phyloP scores from a whole-genome alignment of 371 early-diverging fungal genomes.

The Parasitella parasitica region DNA sequence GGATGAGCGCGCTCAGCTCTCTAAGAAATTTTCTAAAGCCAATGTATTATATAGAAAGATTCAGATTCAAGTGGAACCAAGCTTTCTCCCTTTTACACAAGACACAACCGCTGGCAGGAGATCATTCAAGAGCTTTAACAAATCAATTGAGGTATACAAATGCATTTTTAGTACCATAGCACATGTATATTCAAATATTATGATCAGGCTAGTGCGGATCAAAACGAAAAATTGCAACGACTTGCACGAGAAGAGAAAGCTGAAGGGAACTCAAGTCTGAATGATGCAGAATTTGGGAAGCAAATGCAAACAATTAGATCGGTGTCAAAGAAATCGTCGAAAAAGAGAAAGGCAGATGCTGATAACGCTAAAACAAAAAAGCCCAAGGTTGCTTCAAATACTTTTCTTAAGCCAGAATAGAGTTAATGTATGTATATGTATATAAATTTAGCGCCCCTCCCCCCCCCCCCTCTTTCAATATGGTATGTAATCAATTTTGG shows the following conservation, averaged over 20 bases:
- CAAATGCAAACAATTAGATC: slow-evolving; percentile 24
- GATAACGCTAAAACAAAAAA: slow-evolving; percentile 1
- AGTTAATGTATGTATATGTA: not conserved
- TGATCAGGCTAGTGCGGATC: slow-evolving; percentile 10
- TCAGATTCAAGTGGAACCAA: slow-evolving; percentile 53
- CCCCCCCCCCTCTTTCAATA: not conserved
- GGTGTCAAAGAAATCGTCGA: slow-evolving; percentile 8
- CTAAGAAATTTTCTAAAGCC: no score
- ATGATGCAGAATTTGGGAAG: slow-evolving; percentile 26
- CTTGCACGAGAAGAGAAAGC: slow-evolving; percentile 24
- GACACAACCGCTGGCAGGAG: slow-evolving; percentile 41
- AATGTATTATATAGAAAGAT: slow-evolving; percentile 39
- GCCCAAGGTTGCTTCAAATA: not conserved
- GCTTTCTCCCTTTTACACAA: slow-evolving; percentile 43
- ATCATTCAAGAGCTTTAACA: slow-evolving; percentile 57
- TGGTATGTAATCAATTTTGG: not conserved
- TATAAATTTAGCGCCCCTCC: no score
- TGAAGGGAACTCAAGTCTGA: slow-evolving; percentile 11
- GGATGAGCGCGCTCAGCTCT: no score
- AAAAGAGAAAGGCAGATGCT: slow-evolving; percentile 11
- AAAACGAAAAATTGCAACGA: slow-evolving; percentile 19
- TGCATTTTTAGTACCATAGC: not conserved
- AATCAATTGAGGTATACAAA: slow-evolving; percentile 45
- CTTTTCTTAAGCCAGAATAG: slow-evolving; percentile 29
- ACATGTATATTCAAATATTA: not conserved